phyloP scores from a whole-genome alignment of 169 alveolate species.

The Eimeria sp. region DNA sequence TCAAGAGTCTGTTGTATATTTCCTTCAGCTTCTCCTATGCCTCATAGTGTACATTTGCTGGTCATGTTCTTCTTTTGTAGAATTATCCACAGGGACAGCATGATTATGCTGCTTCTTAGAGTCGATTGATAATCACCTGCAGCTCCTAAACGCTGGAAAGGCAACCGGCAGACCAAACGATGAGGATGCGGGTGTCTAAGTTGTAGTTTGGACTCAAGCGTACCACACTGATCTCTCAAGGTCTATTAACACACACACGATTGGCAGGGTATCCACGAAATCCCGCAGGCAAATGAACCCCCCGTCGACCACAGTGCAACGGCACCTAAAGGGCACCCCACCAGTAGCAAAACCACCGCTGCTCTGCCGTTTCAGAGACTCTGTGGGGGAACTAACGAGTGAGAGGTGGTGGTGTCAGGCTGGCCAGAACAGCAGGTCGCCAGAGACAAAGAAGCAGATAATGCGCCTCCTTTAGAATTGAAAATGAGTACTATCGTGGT shows the following conservation, averaged over 20 bases:
- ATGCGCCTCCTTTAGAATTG: not conserved
- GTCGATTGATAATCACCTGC: not conserved
- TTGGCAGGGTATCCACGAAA: not conserved
- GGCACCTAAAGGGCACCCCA: not conserved
- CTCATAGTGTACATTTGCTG: not conserved
- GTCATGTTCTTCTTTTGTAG: not conserved
- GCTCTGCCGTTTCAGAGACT: not conserved
- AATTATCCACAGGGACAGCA: not conserved
- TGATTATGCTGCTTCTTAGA: not conserved
- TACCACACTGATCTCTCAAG: not conserved
- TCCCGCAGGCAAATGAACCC: not conserved
- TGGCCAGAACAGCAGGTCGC: not conserved
- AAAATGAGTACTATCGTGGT: constrained; percentile 52
- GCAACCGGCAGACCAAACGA: not conserved
- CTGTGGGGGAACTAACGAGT: not conserved
- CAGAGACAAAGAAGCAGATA: not conserved
- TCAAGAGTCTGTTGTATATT: not conserved
- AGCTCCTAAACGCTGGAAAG: not conserved
- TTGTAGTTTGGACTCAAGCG: not conserved
- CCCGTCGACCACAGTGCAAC: not conserved
- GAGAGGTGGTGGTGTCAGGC: not conserved
- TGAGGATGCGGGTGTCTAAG: not conserved
- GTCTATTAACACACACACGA: not conserved
- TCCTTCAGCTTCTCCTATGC: not conserved
- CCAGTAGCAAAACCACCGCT: not conserved